These are phyloP conservation scores for Sclerotinia minor DNA, from an alignment of 2,329 filamentous ascomycete species.

Conservation along the genomic window DNA sequence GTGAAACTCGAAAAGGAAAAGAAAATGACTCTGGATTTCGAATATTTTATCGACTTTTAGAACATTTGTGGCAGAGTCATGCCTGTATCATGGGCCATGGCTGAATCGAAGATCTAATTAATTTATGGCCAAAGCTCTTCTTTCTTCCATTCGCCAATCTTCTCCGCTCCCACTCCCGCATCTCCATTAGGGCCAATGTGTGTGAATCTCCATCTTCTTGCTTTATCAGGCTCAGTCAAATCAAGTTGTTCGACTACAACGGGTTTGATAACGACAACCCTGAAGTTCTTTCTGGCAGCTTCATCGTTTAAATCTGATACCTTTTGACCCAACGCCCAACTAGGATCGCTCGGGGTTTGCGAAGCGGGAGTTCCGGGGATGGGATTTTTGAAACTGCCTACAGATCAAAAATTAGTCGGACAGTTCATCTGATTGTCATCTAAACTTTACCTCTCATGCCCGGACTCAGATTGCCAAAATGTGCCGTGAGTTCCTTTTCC, in stretches of 20 bases:
- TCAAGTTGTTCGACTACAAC: constrained; percentile 66
- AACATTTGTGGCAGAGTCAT: background rate
- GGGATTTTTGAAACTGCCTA: constrained; percentile 56
- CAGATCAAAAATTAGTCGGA: background rate
- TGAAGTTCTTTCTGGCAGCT: constrained; percentile 63
- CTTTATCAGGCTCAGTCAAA: constrained; percentile 57
- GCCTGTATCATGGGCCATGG: background rate
- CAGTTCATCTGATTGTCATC: background rate
- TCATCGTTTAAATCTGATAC: constrained; percentile 62
- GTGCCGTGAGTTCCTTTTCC: constrained; percentile 74
- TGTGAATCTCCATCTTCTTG: constrained; percentile 59
- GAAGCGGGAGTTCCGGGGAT: constrained; percentile 63
- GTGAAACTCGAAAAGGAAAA: background rate
- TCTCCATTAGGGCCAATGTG: constrained; percentile 48
- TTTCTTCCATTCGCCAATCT: constrained; percentile 54
- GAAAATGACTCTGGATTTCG: background rate
- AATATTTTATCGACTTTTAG: background rate
- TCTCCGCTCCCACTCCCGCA: constrained; percentile 50
- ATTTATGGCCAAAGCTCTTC: constrained; percentile 42
- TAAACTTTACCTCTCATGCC: constrained; percentile 65
- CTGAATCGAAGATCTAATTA: background rate
- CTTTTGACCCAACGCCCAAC: constrained; percentile 56
- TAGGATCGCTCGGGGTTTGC: constrained; percentile 49
- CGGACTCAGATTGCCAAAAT: constrained; percentile 88
- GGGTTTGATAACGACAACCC: constrained; percentile 84